Evolutionary conservation across 495 filamentous ascomycete genomes (phyloP).

Genomic region (Hypoxylon lienhwacheense): DNA sequence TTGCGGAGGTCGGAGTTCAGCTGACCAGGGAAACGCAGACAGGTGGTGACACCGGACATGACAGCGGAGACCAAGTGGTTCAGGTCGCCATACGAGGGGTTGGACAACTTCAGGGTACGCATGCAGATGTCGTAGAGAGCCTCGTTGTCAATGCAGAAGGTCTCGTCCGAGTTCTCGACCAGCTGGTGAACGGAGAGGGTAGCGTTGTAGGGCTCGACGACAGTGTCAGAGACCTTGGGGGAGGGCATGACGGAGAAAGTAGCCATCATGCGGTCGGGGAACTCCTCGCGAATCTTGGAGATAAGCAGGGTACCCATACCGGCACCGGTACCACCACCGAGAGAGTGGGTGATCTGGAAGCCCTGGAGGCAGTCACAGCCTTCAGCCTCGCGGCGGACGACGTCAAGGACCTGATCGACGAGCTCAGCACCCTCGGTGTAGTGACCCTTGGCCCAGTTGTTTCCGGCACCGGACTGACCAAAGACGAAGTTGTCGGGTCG

Average conservation of each 20-base stretch:
- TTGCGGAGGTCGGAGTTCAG: constrained; percentile 99
- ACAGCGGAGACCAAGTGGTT: constrained; percentile 99
- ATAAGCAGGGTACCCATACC: constrained; percentile 99
- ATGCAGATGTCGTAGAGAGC: constrained; percentile 99
- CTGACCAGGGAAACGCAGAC: constrained; percentile 98
- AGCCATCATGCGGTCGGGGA: constrained; percentile 99
- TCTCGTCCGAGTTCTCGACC: constrained; percentile 99
- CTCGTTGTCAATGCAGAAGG: constrained; percentile 99
- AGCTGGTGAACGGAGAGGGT: constrained; percentile 99
- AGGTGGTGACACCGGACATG: constrained; percentile 99
- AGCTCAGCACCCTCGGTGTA: constrained; percentile 99
- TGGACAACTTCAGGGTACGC: constrained; percentile 96
- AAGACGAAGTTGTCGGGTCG: constrained; percentile 99
- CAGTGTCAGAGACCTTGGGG: constrained; percentile 99
- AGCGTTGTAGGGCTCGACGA: constrained; percentile 99
- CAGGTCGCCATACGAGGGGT: constrained; percentile 97
- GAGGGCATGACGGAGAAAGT: constrained; percentile 99
- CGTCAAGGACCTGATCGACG: constrained; percentile 96
- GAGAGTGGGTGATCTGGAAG: constrained; percentile 99
- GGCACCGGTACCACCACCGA: constrained; percentile 99
- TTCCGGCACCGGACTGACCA: constrained; percentile 98
- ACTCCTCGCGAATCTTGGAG: constrained; percentile 99
- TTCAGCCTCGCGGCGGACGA: constrained; percentile 98
- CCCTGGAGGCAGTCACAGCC: constrained; percentile 99
- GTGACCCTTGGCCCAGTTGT: constrained; percentile 99